Percentiles rank a stretch among this genome's conserved stretches.
These are phyloP conservation scores for Haplosporangium sp. DNA, from an alignment of 371 early-diverging fungal genomes.

Conservation along the genomic window DNA sequence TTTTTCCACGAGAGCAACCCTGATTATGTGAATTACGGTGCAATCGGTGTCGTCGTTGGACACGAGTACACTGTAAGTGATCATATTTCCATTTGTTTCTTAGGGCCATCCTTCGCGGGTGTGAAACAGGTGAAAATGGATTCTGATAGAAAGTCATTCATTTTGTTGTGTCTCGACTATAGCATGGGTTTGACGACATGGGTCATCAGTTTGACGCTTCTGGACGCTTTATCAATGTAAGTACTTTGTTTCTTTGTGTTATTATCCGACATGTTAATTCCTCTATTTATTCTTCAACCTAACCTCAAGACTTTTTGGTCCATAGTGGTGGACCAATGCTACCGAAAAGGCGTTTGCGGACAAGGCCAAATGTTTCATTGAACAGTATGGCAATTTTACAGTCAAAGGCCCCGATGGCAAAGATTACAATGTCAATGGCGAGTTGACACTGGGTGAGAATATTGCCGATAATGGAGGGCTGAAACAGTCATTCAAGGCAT, in stretches of 20 bases:
- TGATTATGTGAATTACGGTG: not conserved
- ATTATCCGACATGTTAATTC: no score
- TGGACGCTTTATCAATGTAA: not conserved
- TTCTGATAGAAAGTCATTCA: not conserved
- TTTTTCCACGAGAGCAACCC: not conserved
- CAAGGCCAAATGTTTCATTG: conserved; percentile 66
- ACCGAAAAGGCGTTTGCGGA: conserved; percentile 61
- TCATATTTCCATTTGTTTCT: not conserved
- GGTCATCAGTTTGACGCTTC: not conserved
- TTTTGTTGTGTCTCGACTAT: not conserved
- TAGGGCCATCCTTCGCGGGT: not conserved
- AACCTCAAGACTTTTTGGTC: not conserved
- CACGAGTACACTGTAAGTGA: not conserved
- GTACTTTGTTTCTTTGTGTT: no score
- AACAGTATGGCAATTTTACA: conserved; percentile 68
- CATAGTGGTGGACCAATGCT: conserved; percentile 12
- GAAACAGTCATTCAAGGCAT: conserved; percentile 55
- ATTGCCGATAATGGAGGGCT: conserved; percentile 77
- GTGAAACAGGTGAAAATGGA: not conserved
- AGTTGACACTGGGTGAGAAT: conserved; percentile 73
- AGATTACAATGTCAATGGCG: conserved; percentile 60
- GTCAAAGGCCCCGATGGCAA: conserved; percentile 56
- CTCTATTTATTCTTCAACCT: no score
- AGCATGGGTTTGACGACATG: not conserved
- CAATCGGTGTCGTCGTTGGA: not conserved